A percentile compares a stretch with the other conserved stretches of the same genome.
These are phyloP conservation scores for Hortaea sp. DNA, from an alignment of 2,329 filamentous ascomycete species.

Conservation along the genomic window DNA sequence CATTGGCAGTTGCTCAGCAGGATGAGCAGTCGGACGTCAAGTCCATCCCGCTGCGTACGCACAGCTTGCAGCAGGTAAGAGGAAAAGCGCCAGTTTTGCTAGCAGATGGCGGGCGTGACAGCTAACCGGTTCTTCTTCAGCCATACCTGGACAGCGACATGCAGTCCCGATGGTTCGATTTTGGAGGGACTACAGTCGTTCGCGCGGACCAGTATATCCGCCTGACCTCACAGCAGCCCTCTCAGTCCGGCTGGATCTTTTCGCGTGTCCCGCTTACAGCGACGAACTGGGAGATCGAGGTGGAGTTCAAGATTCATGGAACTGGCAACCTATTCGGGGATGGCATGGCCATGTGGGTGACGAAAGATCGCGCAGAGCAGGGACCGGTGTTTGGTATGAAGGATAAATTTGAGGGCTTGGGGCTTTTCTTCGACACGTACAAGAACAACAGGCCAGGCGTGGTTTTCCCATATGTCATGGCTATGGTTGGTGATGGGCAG, in stretches of 20 bases:
- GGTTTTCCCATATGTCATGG: conserved; percentile 97
- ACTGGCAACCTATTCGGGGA: conserved; percentile 86
- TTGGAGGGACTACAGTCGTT: conserved; percentile 88
- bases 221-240: conserved; percentile 79
- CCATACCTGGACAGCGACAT: conserved; percentile 97
- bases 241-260: conserved; percentile 87
- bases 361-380: conserved; percentile 71
- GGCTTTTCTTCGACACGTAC: conserved; percentile 96
- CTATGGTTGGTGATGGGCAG: conserved; percentile 89
- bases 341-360: conserved; percentile 96
- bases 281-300: conserved; percentile 96
- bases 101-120: too few relatives aligned
- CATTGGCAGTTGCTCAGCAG: conserved; percentile 14
- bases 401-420: conserved; percentile 87
- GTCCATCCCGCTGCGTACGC: conserved; percentile 26
- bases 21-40: conserved; percentile 23
- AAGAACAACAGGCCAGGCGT: conserved; percentile 97
- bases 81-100: neutral
- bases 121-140: conserved; percentile 33
- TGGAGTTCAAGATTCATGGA: conserved; percentile 91
- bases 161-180: conserved; percentile 98
- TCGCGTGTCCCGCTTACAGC: conserved; percentile 89
- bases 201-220: conserved; percentile 74
- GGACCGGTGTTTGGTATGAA: conserved; percentile 81
- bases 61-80: conserved; percentile 21